Base-by-base conservation (phyloP, 768 basidiomycete species). In the Kwoniella dendrophila region DNA sequence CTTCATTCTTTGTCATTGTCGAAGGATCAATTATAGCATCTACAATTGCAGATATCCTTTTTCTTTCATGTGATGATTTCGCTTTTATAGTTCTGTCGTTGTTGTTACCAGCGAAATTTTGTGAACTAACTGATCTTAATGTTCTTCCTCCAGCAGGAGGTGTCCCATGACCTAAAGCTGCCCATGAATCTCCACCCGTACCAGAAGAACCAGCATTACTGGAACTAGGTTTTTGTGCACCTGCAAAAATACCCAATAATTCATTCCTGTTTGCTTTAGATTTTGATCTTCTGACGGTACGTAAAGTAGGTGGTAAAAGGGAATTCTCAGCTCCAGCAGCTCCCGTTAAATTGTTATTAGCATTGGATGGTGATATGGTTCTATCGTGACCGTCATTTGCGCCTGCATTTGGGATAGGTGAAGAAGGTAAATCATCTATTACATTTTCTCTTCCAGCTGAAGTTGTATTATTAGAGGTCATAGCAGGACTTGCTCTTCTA, bases 171-270 rank as follows among this genome's bases (percentile, higher is more conserved):
- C 73, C 26, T 1, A 90, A 68, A 3, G 90, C 84, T 34, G 91
- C 82, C 90, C 91, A 92, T 14, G 87, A 83, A 62, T 91, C 90
- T 24, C 58, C 62, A 20, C 59, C 49, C 12, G 81, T 78, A n/a
- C n/a, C n/a, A n/a, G n/a, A n/a, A n/a, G n/a, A n/a, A n/a, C n/a
- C n/a, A n/a, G n/a, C n/a, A n/a, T n/a, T n/a, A n/a, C n/a, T 11
- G 80, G 66, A 2, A 80, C 76, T 29, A 80, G 72, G 80, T 75
- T 34, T 80, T 76, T n/a, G 70, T 45, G 33, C 81, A 36, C 95
- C 95, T 0, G 92, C 95, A 71, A 98, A 98, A 65, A 99, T 96
- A 33, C 86, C 87, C 85, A 90, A 89, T 27, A 94, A 67, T 40
- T 80, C 72, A 18, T 76, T 62, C 36, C 75, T 27, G 33, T 72